Evolutionary conservation across 768 basidiomycete genomes (phyloP).

Genomic region (Hygrocybe punicea): DNA sequence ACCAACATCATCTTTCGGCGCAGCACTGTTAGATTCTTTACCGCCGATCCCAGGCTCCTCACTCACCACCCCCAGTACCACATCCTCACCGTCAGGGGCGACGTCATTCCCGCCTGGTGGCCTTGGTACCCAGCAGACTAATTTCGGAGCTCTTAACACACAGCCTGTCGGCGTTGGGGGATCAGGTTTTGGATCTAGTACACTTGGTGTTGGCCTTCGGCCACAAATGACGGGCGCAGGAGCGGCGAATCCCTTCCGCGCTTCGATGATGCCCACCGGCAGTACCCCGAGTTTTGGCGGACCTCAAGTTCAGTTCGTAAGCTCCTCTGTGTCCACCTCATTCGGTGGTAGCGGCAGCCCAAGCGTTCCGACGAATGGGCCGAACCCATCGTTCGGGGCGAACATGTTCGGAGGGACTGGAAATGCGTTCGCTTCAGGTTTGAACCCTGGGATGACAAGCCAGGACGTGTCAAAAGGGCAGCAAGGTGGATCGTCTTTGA

Average conservation of each 20-base stretch:
- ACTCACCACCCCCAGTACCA: constrained; percentile 43
- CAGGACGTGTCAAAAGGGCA: constrained; percentile 19
- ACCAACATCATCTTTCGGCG: constrained; percentile 76
- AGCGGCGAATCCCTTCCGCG: constrained; percentile 62
- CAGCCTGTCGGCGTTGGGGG: constrained; percentile 43
- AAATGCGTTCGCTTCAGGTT: constrained; percentile 22
- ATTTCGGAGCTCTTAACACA: constrained; percentile 26
- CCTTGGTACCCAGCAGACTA: constrained; percentile 8
- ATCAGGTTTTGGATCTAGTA: constrained; percentile 28
- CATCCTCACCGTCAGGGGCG: constrained; percentile 11
- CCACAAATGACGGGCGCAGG: constrained; percentile 61
- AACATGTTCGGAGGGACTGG: constrained; percentile 18
- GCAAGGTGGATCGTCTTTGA: constrained; percentile 45
- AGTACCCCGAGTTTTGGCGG: background rate
- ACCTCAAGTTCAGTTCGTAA: background rate
- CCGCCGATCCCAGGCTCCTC: constrained; percentile 68
- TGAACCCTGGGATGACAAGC: constrained; percentile 19
- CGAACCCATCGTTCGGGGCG: constrained; percentile 10
- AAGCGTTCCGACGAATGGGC: background rate
- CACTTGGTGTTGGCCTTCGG: constrained; percentile 47
- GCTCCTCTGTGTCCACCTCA: background rate
- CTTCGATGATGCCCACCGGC: constrained; percentile 41
- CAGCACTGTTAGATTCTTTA: constrained; percentile 65
- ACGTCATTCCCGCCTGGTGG: constrained; percentile 7
- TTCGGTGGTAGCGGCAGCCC: background rate